Base-by-base conservation (phyloP, 345 rosid genomes). In the Linum trigynum region DNA sequence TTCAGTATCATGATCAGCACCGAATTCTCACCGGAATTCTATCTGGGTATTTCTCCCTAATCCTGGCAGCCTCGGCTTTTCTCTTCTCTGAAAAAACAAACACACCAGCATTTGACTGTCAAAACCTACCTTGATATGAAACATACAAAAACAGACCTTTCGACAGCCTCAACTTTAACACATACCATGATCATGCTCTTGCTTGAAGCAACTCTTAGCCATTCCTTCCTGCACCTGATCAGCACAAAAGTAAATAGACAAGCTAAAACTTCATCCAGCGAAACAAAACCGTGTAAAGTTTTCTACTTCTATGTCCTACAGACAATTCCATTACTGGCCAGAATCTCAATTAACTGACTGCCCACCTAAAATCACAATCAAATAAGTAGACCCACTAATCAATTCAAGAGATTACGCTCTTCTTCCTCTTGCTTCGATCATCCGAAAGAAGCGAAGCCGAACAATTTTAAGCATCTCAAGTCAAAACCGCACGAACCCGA, bases 31-130 rank as follows among this genome's bases (percentile, higher is more conserved):
- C 95, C 15, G 95, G 95, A 74, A 88, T 78, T 67, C 95, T 80
- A 58, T 84, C 91, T 3, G 95, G 83, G 65, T 85, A 88, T 45
- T 85, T 88, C 66, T 76, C 91, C 70, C 79, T 84, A 62, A 88
- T 88, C 78, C 91, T 82, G 48, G 75, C 81, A 65, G 91, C 85
- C 76, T 88, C 95, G 37, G 87, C 85, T 8, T 77, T 80, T 55
- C 95, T 82, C 78, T 85, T 85, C 57, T 81, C 95, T 88, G 80
- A 57, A 76, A 35, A 75, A 2, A 35, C 36, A 61, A 67, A 5
- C 57, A 50, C 51, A 63, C 50, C 12, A 12, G 62, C 51, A 57
- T 65, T 23, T 23, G 32, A 23, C 32, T 23, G 53, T 56, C 58
- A 66, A 6, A 7, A 67, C 58, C 1, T 7, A 23, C 15, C 55